These are phyloP conservation scores for Leptographium galeiforme DNA, from an alignment of 2,329 filamentous ascomycete species.

Conservation along the genomic window DNA sequence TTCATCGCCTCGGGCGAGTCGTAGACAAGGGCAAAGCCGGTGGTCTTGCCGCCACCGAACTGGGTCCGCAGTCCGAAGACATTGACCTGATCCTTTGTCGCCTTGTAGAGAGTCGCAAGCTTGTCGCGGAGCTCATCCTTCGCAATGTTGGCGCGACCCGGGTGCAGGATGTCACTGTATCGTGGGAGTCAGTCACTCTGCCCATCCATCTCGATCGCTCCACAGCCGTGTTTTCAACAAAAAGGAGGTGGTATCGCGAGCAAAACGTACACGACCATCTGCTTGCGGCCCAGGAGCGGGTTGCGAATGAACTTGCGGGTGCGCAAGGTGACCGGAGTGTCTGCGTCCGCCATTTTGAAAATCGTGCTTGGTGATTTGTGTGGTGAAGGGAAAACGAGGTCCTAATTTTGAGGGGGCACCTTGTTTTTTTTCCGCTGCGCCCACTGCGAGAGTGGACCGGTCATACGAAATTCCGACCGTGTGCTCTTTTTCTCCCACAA, in stretches of 20 bases:
- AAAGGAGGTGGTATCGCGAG: slow-evolving; percentile 13
- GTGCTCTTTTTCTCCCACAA: not conserved
- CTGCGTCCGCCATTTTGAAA: slow-evolving; percentile 71
- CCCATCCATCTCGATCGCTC: no score
- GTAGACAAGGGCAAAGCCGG: slow-evolving; percentile 97
- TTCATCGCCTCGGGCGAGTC: slow-evolving; percentile 96
- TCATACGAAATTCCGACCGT: slow-evolving; percentile 2
- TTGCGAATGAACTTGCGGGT: slow-evolving; percentile 99
- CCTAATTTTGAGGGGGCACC: not conserved
- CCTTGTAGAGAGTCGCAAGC: slow-evolving; percentile 94
- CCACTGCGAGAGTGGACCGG: not conserved
- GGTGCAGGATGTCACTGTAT: slow-evolving; percentile 94
- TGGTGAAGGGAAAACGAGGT: not conserved
- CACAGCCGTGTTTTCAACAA: no score
- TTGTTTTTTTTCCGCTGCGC: not conserved
- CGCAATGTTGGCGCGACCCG: slow-evolving; percentile 94
- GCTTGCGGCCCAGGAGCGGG: slow-evolving; percentile 95
- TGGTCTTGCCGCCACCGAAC: slow-evolving; percentile 99
- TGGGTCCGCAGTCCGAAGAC: slow-evolving; percentile 98
- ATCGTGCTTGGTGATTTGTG: slow-evolving; percentile 10
- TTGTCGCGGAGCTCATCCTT: slow-evolving; percentile 97
- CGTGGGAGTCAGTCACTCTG: not conserved
- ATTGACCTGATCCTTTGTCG: slow-evolving; percentile 91
- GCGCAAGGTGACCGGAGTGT: slow-evolving; percentile 69
- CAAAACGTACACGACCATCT: slow-evolving; percentile 94